These are phyloP conservation scores for Globisporangium barbulae DNA, from an alignment of 352 stramenopile genomes.

Conservation along the genomic window DNA sequence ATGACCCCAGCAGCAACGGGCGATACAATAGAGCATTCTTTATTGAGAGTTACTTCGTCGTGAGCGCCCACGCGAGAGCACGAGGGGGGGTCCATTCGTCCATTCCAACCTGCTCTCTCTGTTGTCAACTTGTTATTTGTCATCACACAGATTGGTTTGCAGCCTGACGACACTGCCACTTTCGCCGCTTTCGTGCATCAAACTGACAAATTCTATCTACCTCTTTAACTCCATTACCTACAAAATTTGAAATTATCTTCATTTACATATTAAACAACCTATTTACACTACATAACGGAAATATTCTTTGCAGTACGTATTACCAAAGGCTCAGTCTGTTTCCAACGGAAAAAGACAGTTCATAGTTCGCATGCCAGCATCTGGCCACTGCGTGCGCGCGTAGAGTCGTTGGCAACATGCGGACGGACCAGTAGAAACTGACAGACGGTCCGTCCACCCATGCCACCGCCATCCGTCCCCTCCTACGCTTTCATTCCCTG, in stretches of 20 bases:
- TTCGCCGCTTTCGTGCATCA: conserved; percentile 1
- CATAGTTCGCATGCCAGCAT: not conserved
- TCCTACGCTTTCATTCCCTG: conserved; percentile 7
- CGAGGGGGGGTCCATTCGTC: not conserved
- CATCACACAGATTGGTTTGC: not conserved
- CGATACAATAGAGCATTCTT: too few species aligned
- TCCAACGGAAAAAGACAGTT: conserved; percentile 5
- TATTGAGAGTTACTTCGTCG: not conserved
- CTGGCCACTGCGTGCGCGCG: not conserved
- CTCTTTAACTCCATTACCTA: not conserved
- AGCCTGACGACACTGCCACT: not conserved
- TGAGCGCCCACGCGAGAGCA: not conserved
- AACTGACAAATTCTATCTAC: not conserved
- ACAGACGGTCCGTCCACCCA: not conserved
- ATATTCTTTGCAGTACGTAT: not conserved
- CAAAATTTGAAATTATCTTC: not conserved
- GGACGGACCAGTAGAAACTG: not conserved
- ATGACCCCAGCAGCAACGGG: not conserved
- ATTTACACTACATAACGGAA: not conserved
- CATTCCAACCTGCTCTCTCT: not conserved
- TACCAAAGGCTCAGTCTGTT: not conserved
- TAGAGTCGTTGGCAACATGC: not conserved
- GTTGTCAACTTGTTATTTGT: not conserved
- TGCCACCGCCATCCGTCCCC: not conserved
- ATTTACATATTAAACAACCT: not conserved